Percentiles rank a stretch among this genome's conserved stretches.
These are phyloP conservation scores for Xeromyces bisporus DNA, from an alignment of 495 filamentous ascomycete species.

Conservation along the genomic window DNA sequence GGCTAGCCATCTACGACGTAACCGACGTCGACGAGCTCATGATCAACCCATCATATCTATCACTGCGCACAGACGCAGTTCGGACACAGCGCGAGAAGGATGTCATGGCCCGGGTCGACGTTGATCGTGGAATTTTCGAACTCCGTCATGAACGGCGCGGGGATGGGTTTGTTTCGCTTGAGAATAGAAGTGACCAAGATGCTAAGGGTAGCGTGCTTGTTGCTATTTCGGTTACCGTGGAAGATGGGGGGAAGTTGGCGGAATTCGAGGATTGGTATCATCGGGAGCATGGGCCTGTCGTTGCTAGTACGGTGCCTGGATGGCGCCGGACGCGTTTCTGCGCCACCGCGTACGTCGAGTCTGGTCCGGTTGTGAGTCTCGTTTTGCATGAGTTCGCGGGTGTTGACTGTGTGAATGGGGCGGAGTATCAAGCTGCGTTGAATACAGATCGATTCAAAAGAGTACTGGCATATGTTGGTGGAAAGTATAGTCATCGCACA, in stretches of 20 bases:
- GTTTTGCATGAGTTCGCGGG: conserved; percentile 55
- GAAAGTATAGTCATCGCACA: conserved; percentile 34
- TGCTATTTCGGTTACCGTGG: conserved; percentile 39
- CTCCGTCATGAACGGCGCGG: conserved; percentile 36
- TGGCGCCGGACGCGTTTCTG: conserved; percentile 57
- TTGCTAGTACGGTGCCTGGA: conserved; percentile 54
- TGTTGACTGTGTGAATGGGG: conserved; percentile 43
- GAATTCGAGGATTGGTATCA: conserved; percentile 49
- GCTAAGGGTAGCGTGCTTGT: conserved; percentile 44
- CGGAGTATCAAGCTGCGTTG: conserved; percentile 44
- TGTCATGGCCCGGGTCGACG: conserved; percentile 57
- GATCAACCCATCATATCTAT: conserved; percentile 44
- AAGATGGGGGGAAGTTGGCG: conserved; percentile 35
- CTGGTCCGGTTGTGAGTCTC: conserved; percentile 34
- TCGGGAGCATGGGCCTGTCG: conserved; percentile 54
- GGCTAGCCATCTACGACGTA: conserved; percentile 67
- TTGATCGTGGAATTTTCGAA: conserved; percentile 53
- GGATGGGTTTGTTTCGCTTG: conserved; percentile 37
- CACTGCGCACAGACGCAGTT: conserved; percentile 43
- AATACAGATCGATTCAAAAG: conserved; percentile 39
- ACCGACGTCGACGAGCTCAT: conserved; percentile 52
- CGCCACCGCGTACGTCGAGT: conserved; percentile 37
- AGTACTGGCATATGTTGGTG: conserved; percentile 38
- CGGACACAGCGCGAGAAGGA: conserved; percentile 56
- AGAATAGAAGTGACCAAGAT: conserved; percentile 38